A percentile compares a stretch with the other conserved stretches of the same genome.
Evolutionary conservation across 345 rosid species (phyloP).

Genomic region (Psidium guajava): DNA sequence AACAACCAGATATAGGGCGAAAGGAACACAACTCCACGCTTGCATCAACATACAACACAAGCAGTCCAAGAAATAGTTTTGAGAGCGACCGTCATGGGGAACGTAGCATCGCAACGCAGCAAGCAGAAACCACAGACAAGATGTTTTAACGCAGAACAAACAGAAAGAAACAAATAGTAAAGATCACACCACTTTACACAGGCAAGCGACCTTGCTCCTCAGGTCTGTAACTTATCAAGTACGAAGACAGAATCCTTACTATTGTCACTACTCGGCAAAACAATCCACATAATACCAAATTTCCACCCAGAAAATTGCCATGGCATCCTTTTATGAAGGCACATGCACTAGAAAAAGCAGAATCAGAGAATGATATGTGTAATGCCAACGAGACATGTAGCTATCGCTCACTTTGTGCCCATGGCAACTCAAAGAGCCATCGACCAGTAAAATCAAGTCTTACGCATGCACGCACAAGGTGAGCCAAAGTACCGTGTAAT

Average conservation of each 20-base stretch:
- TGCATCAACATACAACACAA: too few species aligned
- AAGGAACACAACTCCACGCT: too few species aligned
- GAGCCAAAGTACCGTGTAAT: too few species aligned
- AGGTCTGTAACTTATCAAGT: neutral
- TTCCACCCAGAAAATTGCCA: neutral
- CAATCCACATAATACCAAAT: neutral
- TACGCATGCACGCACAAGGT: too few species aligned
- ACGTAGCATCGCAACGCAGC: too few species aligned
- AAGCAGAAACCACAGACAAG: too few species aligned
- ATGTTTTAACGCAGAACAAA: neutral
- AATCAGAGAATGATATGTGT: neutral
- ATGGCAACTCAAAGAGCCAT: neutral
- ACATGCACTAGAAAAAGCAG: neutral
- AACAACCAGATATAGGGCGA: too few species aligned
- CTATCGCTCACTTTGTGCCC: neutral
- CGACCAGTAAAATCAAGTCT: neutral
- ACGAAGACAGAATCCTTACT: neutral
- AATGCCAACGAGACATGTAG: neutral
- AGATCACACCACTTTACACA: neutral
- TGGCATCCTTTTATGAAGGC: neutral
- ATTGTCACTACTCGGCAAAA: neutral
- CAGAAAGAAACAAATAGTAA: neutral
- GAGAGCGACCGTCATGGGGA: too few species aligned
- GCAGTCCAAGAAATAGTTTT: too few species aligned
- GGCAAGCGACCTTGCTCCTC: neutral